Conservation (phyloP, 108 stramenopile species). For the Nannochloropsis gaditana region DNA sequence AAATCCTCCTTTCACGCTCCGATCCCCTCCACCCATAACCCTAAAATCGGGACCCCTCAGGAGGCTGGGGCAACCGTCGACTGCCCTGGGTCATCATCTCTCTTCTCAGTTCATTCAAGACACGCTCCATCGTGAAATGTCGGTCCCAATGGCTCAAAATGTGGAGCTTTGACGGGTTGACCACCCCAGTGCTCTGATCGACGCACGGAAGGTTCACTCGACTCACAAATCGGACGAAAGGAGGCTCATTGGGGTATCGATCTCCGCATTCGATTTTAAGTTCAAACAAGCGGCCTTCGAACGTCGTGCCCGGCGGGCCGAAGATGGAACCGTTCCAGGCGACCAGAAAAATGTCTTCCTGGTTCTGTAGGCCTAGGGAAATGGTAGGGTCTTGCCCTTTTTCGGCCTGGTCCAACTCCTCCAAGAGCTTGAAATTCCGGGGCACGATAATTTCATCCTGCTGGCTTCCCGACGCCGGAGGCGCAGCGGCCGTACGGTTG, state of each 20-base stretch:
- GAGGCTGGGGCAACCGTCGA: slow-evolving; percentile 55
- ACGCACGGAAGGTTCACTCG: slow-evolving; percentile 90
- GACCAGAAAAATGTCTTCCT: slow-evolving; percentile 84
- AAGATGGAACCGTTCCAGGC: slow-evolving; percentile 95
- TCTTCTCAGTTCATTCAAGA: slow-evolving; percentile 52
- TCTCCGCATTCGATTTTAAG: slow-evolving; percentile 79
- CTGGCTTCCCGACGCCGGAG: neutral
- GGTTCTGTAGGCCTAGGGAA: slow-evolving; percentile 82
- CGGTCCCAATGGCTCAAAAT: slow-evolving; percentile 29
- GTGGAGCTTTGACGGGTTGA: slow-evolving; percentile 28
- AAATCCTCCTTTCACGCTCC: neutral
- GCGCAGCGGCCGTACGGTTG: neutral
- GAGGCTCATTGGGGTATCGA: slow-evolving; percentile 80
- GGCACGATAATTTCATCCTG: slow-evolving; percentile 76
- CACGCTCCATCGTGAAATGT: slow-evolving; percentile 32
- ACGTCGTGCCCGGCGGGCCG: slow-evolving; percentile 81
- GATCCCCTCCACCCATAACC: neutral
- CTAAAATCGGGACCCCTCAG: slow-evolving; percentile 54
- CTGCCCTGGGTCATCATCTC: slow-evolving; percentile 48
- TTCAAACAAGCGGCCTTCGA: slow-evolving; percentile 87
- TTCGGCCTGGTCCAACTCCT: slow-evolving; percentile 90
- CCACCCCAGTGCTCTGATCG: slow-evolving; percentile 56
- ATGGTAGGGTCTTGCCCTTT: slow-evolving; percentile 88
- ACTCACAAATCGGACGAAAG: slow-evolving; percentile 77
- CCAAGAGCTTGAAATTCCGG: slow-evolving; percentile 97